Base-by-base conservation (phyloP, 2,329 filamentous ascomycete genomes). In the Dactylellina sp. region DNA sequence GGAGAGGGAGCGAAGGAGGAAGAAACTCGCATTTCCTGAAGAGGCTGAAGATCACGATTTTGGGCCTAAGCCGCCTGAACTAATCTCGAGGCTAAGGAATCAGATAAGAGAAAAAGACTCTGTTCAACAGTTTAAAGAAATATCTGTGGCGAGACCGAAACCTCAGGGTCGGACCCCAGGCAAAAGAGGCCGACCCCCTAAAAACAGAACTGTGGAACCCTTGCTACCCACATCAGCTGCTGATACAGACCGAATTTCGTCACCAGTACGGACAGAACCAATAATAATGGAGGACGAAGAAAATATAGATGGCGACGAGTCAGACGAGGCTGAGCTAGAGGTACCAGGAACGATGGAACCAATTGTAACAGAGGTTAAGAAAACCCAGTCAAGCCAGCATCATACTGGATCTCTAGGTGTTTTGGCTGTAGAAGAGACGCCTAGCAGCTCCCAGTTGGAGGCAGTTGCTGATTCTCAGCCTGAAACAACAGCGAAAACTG, bases 291-390 rank as follows among this genome's bases (percentile, higher is more conserved):
- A 44, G 2, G 60, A 64, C n/a, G 49, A 46, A 14, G 25, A 9
- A 3, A 16, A 22, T n/a, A 24, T 9, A 18, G 61, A 37, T n/a
- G 24, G 24, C 14, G 35, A 47, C 16, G 9, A n/a, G 7, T 25
- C 46, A 28, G 62, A 65, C 7, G 62, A 65, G 37, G 39, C 40
- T 6, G 62, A 65, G 25, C 40, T 65, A 18, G 62, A 65, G 42
- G 62, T 65, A 7, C 62, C 62, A n/a, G 62, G 62, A 9, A 65
- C 62, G 18, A 49, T 65, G 42, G 62, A 65, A n/a, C 40, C 62
- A 22, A 50, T 49, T 40, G 11, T 65, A 3, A 65, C 62, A 25
- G 62, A 65, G 37, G 50, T 65, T 44, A 65, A 57, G 52, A 65
- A 65, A 40, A 65, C 62, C 25, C 62, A 65, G 24, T 65, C 62